Base-by-base conservation (phyloP, 2,329 filamentous ascomycete genomes). In the Colletotrichum chrysophilum region DNA sequence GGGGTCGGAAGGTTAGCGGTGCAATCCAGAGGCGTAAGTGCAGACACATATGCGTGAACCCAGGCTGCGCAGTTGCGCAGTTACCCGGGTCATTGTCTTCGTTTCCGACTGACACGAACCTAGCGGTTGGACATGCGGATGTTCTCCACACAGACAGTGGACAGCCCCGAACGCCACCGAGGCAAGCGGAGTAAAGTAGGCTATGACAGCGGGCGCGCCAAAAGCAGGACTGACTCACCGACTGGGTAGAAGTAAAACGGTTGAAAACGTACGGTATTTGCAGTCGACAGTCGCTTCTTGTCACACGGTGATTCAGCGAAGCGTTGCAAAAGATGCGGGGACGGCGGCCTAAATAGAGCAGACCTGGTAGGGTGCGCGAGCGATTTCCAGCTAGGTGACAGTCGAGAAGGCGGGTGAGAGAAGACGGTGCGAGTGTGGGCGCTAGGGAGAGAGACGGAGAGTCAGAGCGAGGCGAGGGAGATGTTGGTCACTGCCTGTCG, bases 171-270 rank as follows among this genome's bases (percentile, higher is more conserved):
- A 58, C 64, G 64, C 73, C 70, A 65, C 64, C 62, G 32, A 73
- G 70, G 58, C 55, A 75, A 61, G 43, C 28, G 36, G 34, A 68
- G 56, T 43, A 21, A 48, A 21, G 65, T n/a, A 34, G 52, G 52
- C 55, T 24, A 26, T 58, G 34, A 68, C 24, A 18, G 70, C 24
- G 56, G 21, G 70, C 26, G 56, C 69, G 60, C 38, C 38, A 32
- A 16, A 73, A 30, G 64, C 64, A 73, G 58, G 55, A 61, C 60
- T 68, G 64, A 69, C 73, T 75, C 48, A 75, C 72, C 62, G 26
- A 72, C 61, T 24, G 16, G 61, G 61, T 38, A 43, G 14, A 7
- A 71, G 30, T 48, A 32, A 62, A 56, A 48, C 52, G 55, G 36
- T 62, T 21, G 38, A 32, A 38, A 55, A 66, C 34, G 55, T 28